phyloP scores from a whole-genome alignment of 2,329 filamentous ascomycete species.

The Hypoxylon sp. region DNA sequence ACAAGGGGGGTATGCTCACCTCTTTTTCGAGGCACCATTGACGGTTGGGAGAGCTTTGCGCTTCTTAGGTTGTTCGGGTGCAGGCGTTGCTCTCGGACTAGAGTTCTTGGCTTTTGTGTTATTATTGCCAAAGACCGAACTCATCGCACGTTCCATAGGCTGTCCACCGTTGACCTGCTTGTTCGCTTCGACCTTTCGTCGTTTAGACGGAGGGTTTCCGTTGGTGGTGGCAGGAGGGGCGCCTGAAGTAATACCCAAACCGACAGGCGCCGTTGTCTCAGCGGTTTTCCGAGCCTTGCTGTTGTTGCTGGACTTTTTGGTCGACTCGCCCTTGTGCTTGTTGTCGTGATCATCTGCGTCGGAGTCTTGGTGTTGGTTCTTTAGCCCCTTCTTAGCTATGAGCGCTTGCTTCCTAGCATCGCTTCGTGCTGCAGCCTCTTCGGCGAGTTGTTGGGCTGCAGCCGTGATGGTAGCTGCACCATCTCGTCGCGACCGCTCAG shows the following conservation, averaged over 20 bases:
- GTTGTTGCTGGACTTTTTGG: conserved; percentile 70
- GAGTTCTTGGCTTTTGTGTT: conserved; percentile 69
- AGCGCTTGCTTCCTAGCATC: conserved; percentile 88
- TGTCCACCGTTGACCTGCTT: conserved; percentile 67
- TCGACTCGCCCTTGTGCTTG: conserved; percentile 63
- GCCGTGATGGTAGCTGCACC: conserved; percentile 83
- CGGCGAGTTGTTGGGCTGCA: conserved; percentile 81
- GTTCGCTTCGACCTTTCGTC: conserved; percentile 87
- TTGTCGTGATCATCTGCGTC: conserved; percentile 80
- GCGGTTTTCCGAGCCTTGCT: conserved; percentile 75
- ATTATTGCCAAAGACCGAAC: conserved; percentile 66
- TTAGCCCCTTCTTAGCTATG: conserved; percentile 80
- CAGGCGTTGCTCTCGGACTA: conserved; percentile 79
- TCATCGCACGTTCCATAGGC: conserved; percentile 78
- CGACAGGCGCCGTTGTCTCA: conserved; percentile 66
- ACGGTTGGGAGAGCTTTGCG: conserved; percentile 75
- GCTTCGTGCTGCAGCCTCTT: conserved; percentile 86
- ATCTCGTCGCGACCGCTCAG: conserved; percentile 83
- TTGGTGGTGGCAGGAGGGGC: conserved; percentile 64
- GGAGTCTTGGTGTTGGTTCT: conserved; percentile 78
- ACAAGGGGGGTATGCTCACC: conserved; percentile 64
- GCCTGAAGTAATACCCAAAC: conserved; percentile 76
- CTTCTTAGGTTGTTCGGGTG: conserved; percentile 78
- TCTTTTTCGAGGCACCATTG: conserved; percentile 84
- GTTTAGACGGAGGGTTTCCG: conserved; percentile 73